Conservation (phyloP, 768 basidiomycete species). For the Melanogaster broomeanus region DNA sequence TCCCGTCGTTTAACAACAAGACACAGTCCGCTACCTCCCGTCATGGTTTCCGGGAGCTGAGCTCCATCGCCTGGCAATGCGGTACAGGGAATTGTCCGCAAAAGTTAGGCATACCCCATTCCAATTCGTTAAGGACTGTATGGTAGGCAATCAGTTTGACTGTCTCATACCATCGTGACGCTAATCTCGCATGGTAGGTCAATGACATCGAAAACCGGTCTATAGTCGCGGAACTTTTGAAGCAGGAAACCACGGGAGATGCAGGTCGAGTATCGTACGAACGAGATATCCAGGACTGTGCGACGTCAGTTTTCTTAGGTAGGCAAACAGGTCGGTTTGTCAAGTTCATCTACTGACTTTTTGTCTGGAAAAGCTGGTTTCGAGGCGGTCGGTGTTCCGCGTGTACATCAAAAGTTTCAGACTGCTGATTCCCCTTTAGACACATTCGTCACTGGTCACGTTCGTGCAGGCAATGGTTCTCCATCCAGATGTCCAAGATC, state of each 20-base stretch:
- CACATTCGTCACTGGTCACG: slow-evolving; percentile 8
- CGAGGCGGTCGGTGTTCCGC: slow-evolving; percentile 10
- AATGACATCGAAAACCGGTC: slow-evolving; percentile 21
- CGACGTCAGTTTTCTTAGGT: slow-evolving; percentile 24
- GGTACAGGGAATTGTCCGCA: slow-evolving; percentile 10
- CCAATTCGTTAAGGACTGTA: slow-evolving; percentile 22
- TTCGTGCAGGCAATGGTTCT: slow-evolving; percentile 23
- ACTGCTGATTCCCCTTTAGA: slow-evolving; percentile 12
- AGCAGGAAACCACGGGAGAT: not conserved
- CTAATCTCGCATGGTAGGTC: slow-evolving; percentile 10
- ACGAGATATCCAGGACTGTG: slow-evolving; percentile 17
- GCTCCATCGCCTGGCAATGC: slow-evolving; percentile 7
- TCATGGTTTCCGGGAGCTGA: slow-evolving; percentile 18
- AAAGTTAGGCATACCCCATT: slow-evolving; percentile 19
- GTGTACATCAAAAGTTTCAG: not conserved
- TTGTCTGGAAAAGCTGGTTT: slow-evolving; percentile 11
- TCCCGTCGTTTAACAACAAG: not conserved
- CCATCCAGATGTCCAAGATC: slow-evolving; percentile 23
- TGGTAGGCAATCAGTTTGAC: slow-evolving; percentile 7
- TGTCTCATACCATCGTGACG: not conserved
- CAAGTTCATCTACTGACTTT: not conserved
- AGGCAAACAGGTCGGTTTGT: not conserved
- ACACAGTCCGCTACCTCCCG: slow-evolving; percentile 18
- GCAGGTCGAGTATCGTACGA: slow-evolving; percentile 12
- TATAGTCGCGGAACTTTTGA: slow-evolving; percentile 21